A percentile compares a stretch with the other conserved stretches of the same genome.
Evolutionary conservation across 352 stramenopile genomes (phyloP).

Genomic region (Phytophthora vignae): DNA sequence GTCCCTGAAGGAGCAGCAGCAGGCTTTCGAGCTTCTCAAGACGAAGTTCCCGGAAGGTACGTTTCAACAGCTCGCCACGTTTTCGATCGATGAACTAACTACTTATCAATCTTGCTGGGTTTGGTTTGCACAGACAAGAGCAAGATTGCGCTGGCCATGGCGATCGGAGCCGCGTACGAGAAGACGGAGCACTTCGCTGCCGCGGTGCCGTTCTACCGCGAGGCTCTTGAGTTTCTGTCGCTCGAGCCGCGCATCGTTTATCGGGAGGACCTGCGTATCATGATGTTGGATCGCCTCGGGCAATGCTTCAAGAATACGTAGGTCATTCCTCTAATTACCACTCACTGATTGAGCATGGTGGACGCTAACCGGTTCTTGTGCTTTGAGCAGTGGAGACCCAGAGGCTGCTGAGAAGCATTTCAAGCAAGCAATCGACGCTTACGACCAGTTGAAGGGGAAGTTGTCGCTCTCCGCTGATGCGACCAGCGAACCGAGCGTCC

Average conservation of each 20-base stretch:
- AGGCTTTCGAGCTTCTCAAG: slow-evolving; percentile 26
- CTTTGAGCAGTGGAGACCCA: slow-evolving; percentile 9
- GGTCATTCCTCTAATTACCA: neutral
- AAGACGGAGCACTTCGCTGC: slow-evolving; percentile 44
- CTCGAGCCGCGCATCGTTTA: slow-evolving; percentile 15
- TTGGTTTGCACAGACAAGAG: slow-evolving; percentile 47
- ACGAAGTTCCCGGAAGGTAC: slow-evolving; percentile 23
- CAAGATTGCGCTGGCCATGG: slow-evolving; percentile 67
- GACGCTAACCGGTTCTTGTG: neutral
- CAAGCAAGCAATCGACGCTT: slow-evolving; percentile 31
- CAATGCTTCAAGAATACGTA: slow-evolving; percentile 71
- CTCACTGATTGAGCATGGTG: too few relatives aligned
- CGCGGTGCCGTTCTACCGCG: slow-evolving; percentile 65
- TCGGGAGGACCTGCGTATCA: slow-evolving; percentile 43
- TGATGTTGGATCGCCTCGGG: slow-evolving; percentile 68
- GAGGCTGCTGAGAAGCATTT: slow-evolving; percentile 29
- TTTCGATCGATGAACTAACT: too few relatives aligned
- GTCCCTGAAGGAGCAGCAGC: slow-evolving; percentile 13
- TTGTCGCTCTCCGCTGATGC: slow-evolving; percentile 21
- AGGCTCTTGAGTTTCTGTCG: slow-evolving; percentile 50
- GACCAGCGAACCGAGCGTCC: slow-evolving; percentile 4
- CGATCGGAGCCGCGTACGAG: slow-evolving; percentile 68
- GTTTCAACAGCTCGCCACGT: neutral
- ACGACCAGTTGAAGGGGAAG: slow-evolving; percentile 30
- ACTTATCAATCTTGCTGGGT: neutral